Base-by-base conservation (phyloP, 495 filamentous ascomycete genomes). In the Neurospora sp. region DNA sequence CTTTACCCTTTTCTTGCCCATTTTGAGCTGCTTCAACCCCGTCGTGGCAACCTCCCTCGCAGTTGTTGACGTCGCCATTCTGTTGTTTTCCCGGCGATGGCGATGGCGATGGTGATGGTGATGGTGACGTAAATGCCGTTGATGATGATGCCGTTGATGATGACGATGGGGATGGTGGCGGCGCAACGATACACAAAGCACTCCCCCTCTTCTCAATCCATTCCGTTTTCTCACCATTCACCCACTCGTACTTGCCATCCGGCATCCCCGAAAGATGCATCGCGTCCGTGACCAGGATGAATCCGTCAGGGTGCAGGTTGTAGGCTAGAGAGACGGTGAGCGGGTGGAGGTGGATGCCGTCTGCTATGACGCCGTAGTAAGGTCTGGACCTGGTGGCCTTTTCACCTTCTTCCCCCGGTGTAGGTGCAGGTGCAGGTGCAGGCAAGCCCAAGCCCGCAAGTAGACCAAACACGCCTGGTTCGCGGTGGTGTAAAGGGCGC, bases 241-340 rank as follows among this genome's bases (percentile, higher is more conserved):
- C 92, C 92, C 92, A 94, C 71, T 88, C 86, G 74, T 95, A 94
- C 8, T 87, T 81, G 16, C 93, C 93, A 74, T 97, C 93, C 0
- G 89, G 88, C 68, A 94, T 81, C 0, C 93, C 93, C 0, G 87
- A 84, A 14, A 90, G 79, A 72, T 87, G 85, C 89, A 91, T 91
- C 31, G 89, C 89, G 75, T 91, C 90, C 3, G 90, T 91, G 53
- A 92, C 89, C 1, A 92, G 84, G 69, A 92, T 88, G 77, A 89
- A 87, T 1, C 90, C 90, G 4, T 84, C 81, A 0, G 88, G 88
- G 74, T 91, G 88, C 1, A 89, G 84, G 73, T 85, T 87, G 77
- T 83, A 89, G 0, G 90, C 90, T 20, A 91, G 88, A 77, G 87
- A 89, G 76, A 91, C 83, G 1, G 84, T 85, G 8, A 87, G 1